A percentile compares a stretch with the other conserved stretches of the same genome.
Conservation (phyloP, 2,329 filamentous ascomycete species). For the Pochonia chlamydosporia region DNA sequence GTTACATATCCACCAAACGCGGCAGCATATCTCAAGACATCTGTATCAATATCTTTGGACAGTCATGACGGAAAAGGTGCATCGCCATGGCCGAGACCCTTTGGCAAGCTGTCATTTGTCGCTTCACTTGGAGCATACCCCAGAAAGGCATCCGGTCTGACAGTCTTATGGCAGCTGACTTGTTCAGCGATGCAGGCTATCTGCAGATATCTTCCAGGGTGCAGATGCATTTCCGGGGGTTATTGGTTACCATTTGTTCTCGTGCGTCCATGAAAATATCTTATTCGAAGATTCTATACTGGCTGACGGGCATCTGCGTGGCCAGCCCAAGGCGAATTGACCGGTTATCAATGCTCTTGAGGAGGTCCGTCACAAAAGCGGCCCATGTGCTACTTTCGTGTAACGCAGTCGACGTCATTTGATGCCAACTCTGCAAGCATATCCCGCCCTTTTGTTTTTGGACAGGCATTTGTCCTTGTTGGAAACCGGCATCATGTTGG, state of each 20-base stretch:
- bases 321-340: too few relatives aligned
- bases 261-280: neutral
- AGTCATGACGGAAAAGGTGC: neutral
- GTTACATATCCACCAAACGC: too few relatives aligned
- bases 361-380: neutral
- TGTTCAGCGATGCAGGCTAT: neutral
- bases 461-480: neutral
- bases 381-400: neutral
- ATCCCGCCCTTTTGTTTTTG: neutral
- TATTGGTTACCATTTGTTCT: conserved; percentile 1
- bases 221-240: too few relatives aligned
- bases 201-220: neutral
- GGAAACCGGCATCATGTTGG: neutral
- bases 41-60: neutral
- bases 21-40: too few relatives aligned
- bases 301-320: neutral
- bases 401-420: neutral
- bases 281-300: neutral
- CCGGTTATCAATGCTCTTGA: too few relatives aligned
- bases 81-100: conserved; percentile 2
- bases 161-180: conserved; percentile 3
- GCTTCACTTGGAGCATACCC: neutral
- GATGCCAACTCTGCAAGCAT: neutral
- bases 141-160: conserved; percentile 6
- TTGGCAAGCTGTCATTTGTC: conserved; percentile 1